Percentiles rank a stretch among this genome's conserved stretches.
Evolutionary conservation across 805 yeast genomes (phyloP).

Genomic region (Wickerhamiella azyma): DNA sequence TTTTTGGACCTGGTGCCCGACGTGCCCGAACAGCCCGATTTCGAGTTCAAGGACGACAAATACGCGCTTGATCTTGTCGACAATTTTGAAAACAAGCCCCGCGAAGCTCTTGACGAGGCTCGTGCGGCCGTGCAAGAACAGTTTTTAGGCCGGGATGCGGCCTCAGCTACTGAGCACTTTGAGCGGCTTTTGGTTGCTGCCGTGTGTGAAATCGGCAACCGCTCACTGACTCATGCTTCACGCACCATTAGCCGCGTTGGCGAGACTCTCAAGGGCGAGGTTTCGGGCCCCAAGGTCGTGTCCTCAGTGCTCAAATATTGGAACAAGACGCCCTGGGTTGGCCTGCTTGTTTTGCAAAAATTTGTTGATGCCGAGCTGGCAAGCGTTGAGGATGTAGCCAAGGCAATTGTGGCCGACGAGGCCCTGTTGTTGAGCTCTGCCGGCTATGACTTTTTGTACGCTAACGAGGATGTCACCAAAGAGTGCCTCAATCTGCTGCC

Average conservation of each 20-base stretch:
- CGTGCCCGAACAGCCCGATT: conserved; percentile 26
- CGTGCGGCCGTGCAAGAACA: conserved; percentile 19
- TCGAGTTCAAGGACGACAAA: conserved; percentile 29
- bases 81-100: conserved; percentile 23
- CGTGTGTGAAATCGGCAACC: conserved; percentile 68
- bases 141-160: conserved; percentile 24
- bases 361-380: conserved; percentile 36
- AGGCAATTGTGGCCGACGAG: conserved; percentile 29
- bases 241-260: conserved; percentile 36
- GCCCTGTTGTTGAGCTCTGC: conserved; percentile 16
- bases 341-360: conserved; percentile 42
- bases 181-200: conserved; percentile 54
- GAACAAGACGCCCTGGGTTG: conserved; percentile 53
- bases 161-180: conserved; percentile 32
- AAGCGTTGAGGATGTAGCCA: conserved; percentile 29
- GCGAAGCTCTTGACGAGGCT: conserved; percentile 23
- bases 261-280: conserved; percentile 24
- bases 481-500: conserved; percentile 10
- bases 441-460: conserved; percentile 22
- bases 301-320: conserved; percentile 49
- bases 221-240: conserved; percentile 70
- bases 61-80: conserved; percentile 29
- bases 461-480: conserved; percentile 1
- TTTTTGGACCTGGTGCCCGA: conserved; percentile 35
- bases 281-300: conserved; percentile 29